Conservation (phyloP, 1,284 basidiomycete species). For the Porogramme epimiltina region DNA sequence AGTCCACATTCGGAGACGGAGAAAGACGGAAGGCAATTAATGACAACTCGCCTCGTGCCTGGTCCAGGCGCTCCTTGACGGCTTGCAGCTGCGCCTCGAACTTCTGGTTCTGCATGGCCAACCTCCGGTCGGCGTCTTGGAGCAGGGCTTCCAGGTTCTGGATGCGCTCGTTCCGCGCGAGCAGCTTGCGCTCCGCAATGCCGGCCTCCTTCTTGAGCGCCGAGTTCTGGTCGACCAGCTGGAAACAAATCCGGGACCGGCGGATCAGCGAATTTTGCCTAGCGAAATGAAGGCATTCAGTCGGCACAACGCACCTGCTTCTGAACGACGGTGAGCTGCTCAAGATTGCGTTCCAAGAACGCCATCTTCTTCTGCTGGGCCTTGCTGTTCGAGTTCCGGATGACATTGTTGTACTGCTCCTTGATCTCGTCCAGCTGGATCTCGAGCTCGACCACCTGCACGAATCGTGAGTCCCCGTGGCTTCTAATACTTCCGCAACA, state of each 20-base stretch:
- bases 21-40: conserved; percentile 16
- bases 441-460: conserved; percentile 97
- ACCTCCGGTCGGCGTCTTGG: conserved; percentile 90
- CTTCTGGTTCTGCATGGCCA: conserved; percentile 92
- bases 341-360: conserved; percentile 96
- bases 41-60: conserved; percentile 76
- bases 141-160: conserved; percentile 91
- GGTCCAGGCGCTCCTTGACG: conserved; percentile 89
- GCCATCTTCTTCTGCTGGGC: conserved; percentile 99
- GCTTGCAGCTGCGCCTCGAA: conserved; percentile 92
- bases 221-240: conserved; percentile 99
- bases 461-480: conserved; percentile 7
- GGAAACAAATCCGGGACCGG: conserved; percentile 14
- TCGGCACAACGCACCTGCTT: conserved; percentile 71
- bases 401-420: conserved; percentile 99
- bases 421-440: conserved; percentile 99
- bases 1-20: conserved; percentile 14
- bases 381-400: conserved; percentile 96
- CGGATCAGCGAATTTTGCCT: conserved; percentile 9
- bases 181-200: conserved; percentile 93
- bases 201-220: conserved; percentile 97
- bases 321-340: conserved; percentile 94
- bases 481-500: background rate
- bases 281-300: conserved; percentile 5
- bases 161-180: conserved; percentile 97